Evolutionary conservation across 1,284 basidiomycete genomes (phyloP).

Genomic region (Athelia sp.): DNA sequence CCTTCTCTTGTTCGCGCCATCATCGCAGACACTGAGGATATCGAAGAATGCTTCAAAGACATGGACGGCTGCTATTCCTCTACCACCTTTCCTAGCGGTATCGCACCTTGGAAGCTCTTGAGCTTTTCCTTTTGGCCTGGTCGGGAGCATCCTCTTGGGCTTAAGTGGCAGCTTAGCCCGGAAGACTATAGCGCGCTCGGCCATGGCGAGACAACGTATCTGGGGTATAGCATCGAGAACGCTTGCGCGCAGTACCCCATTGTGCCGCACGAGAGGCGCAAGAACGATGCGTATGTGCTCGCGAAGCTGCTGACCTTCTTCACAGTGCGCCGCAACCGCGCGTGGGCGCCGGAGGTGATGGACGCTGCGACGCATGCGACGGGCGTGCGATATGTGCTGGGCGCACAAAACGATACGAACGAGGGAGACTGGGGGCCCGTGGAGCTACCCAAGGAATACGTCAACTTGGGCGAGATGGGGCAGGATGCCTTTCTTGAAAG

Average conservation of each 20-base stretch:
- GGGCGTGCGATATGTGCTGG: constrained; percentile 8
- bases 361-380: constrained; percentile 6
- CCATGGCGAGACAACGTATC: constrained; percentile 21
- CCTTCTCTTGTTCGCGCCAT: constrained; percentile 18
- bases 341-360: constrained; percentile 12
- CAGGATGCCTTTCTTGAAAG: constrained; percentile 9
- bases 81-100: constrained; percentile 16
- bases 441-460: constrained; percentile 7
- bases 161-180: constrained; percentile 28
- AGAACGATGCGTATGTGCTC: constrained; percentile 26
- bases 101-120: constrained; percentile 28
- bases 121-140: constrained; percentile 27
- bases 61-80: background rate
- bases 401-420: constrained; percentile 2
- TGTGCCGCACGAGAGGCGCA: constrained; percentile 16
- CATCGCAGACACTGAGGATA: constrained; percentile 17
- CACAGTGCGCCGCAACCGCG: background rate
- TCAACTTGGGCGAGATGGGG: constrained; percentile 11
- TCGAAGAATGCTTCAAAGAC: background rate
- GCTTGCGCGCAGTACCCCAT: constrained; percentile 21
- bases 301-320: constrained; percentile 27
- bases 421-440: background rate
- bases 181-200: constrained; percentile 19
- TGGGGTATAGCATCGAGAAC: constrained; percentile 31
- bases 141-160: constrained; percentile 24